Conservation (phyloP, 768 basidiomycete genomes). For the Boletus subparvulus region DNA sequence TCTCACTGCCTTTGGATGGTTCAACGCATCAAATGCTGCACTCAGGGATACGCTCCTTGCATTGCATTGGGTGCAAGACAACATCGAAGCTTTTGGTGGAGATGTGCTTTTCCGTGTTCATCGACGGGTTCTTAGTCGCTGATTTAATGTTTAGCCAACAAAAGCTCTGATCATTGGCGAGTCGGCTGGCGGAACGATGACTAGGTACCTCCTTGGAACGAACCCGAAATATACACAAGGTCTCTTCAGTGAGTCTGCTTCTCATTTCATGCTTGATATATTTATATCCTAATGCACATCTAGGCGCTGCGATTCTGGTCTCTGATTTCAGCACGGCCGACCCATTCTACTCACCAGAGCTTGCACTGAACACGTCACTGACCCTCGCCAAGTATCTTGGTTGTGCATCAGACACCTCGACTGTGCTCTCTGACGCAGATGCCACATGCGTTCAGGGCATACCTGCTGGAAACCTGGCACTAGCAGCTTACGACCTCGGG, state of each 20-base stretch:
- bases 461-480: slow-evolving; percentile 5
- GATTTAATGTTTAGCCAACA: slow-evolving; percentile 4
- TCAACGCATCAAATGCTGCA: slow-evolving; percentile 24
- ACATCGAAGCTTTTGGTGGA: slow-evolving; percentile 39
- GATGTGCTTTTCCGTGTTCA: slow-evolving; percentile 20
- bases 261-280: not conserved
- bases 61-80: slow-evolving; percentile 36
- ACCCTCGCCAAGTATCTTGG: slow-evolving; percentile 14
- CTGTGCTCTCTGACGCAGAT: not conserved
- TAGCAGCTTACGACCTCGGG: slow-evolving; percentile 7
- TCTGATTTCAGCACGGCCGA: slow-evolving; percentile 14
- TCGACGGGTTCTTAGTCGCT: not conserved
- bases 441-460: slow-evolving; percentile 5
- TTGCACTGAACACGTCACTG: slow-evolving; percentile 14
- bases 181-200: slow-evolving; percentile 21
- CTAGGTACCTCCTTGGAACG: slow-evolving; percentile 12
- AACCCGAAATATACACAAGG: slow-evolving; percentile 20
- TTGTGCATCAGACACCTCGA: slow-evolving; percentile 18
- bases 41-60: slow-evolving; percentile 35
- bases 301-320: slow-evolving; percentile 16
- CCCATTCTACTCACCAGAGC: slow-evolving; percentile 16
- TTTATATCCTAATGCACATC: not conserved
- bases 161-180: slow-evolving; percentile 21
- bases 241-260: slow-evolving; percentile 15
- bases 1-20: slow-evolving; percentile 23